phyloP scores from a whole-genome alignment of 352 stramenopile genomes.

The Phytophthora macrochlamydospora region DNA sequence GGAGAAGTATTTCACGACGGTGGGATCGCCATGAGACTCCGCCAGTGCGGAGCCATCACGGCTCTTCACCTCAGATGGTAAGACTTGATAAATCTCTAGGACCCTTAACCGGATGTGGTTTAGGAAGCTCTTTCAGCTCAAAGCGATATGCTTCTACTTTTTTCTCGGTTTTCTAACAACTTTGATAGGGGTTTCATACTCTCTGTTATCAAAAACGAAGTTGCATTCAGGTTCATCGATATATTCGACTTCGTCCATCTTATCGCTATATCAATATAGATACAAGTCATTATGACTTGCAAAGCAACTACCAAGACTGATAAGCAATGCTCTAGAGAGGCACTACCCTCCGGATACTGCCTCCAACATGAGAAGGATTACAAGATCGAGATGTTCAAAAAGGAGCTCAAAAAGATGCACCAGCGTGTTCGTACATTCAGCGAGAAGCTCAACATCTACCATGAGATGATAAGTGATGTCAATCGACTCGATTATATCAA shows the following conservation, averaged over 20 bases:
- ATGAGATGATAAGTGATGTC: neutral
- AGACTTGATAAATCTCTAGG: neutral
- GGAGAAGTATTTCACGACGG: neutral
- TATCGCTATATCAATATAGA: too few relatives aligned
- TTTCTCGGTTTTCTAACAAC: too few relatives aligned
- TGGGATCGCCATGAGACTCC: too few relatives aligned
- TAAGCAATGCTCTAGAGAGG: neutral
- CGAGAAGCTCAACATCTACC: neutral
- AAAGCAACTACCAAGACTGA: neutral
- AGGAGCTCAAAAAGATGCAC: neutral
- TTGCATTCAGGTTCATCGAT: too few relatives aligned
- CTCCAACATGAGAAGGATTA: neutral
- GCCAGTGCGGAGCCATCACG: neutral
- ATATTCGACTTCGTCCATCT: too few relatives aligned
- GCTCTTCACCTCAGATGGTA: neutral
- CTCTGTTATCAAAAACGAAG: too few relatives aligned
- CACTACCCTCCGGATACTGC: neutral
- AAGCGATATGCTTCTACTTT: too few relatives aligned
- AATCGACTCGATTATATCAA: conserved; percentile 4
- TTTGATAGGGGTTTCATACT: too few relatives aligned
- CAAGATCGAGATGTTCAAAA: neutral
- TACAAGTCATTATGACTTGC: neutral
- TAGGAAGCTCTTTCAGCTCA: too few relatives aligned
- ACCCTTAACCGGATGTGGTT: too few relatives aligned
- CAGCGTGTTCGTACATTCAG: neutral